A percentile compares a stretch with the other conserved stretches of the same genome.
Evolutionary conservation across 331 rosid genomes (phyloP).

Genomic region (Saraca asoca): DNA sequence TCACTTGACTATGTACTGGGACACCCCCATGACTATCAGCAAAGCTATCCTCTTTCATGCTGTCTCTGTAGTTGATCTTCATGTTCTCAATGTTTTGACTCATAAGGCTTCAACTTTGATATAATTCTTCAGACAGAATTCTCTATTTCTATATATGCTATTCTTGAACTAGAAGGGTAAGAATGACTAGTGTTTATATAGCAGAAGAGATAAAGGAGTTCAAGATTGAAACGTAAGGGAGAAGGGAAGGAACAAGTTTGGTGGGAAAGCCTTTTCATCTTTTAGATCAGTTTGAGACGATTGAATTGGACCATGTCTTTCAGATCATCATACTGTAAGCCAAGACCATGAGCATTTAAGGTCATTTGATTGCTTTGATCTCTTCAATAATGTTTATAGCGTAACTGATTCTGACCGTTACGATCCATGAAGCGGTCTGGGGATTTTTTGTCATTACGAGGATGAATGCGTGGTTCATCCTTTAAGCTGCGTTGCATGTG

Average conservation of each 20-base stretch:
- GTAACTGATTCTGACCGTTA: no score
- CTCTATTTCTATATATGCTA: neutral
- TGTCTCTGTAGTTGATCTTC: conserved; percentile 33
- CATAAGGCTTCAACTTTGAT: neutral
- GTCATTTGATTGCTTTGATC: no score
- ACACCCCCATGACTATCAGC: conserved; percentile 7
- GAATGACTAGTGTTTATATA: neutral
- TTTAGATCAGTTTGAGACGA: conserved; percentile 34
- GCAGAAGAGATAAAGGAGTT: neutral
- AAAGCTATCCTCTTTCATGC: neutral
- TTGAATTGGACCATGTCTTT: conserved; percentile 39
- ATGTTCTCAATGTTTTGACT: conserved; percentile 41
- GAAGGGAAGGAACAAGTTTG: conserved; percentile 32
- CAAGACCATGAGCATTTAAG: no score
- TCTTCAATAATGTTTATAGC: no score
- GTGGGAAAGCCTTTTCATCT: conserved; percentile 21
- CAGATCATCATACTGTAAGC: no score
- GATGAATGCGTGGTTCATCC: no score
- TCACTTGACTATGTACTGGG: conserved; percentile 67
- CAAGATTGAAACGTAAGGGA: conserved; percentile 34
- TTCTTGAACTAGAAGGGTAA: neutral
- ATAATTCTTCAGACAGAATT: neutral
- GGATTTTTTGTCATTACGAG: no score
- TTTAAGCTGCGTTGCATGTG: no score
- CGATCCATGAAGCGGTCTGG: no score